phyloP scores from a whole-genome alignment of 2,329 filamentous ascomycete species.

The Nannizziopsis arthrosporioides region DNA sequence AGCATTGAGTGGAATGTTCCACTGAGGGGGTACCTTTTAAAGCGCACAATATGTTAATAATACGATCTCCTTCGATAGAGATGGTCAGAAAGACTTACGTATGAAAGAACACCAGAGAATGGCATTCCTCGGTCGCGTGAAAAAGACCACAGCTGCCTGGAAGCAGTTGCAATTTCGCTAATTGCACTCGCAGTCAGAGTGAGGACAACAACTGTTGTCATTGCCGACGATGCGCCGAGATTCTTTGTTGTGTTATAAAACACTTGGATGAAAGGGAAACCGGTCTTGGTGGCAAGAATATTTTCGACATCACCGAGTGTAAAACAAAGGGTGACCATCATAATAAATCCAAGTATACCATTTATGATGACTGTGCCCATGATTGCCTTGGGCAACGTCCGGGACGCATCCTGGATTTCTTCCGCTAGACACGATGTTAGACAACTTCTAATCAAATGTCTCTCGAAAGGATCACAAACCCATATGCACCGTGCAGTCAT shows the following conservation, averaged over 20 bases:
- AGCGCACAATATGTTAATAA: no score
- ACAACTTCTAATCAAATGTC: not conserved
- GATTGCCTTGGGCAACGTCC: constrained; percentile 39
- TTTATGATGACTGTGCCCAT: constrained; percentile 39
- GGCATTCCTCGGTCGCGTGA: constrained; percentile 44
- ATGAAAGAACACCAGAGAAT: constrained; percentile 38
- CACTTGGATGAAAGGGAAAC: constrained; percentile 41
- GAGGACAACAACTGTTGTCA: constrained; percentile 36
- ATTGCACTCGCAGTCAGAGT: constrained; percentile 23
- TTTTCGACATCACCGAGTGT: constrained; percentile 32
- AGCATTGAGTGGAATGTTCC: constrained; percentile 33
- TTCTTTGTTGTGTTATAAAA: constrained; percentile 37
- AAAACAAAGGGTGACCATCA: constrained; percentile 35
- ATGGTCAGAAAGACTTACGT: constrained; percentile 24
- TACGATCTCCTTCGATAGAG: not conserved
- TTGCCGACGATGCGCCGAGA: constrained; percentile 31
- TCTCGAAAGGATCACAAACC: not conserved
- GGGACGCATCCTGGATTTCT: constrained; percentile 39
- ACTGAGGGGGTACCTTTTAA: not conserved
- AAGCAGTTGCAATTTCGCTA: constrained; percentile 29
- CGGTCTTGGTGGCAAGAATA: constrained; percentile 31
- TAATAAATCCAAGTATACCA: constrained; percentile 36
- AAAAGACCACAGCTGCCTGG: constrained; percentile 34
- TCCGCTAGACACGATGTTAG: constrained; percentile 27
- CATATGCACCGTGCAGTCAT: constrained; percentile 18